Conservation (phyloP, 2,329 filamentous ascomycete species). For the Tolypocladium amazonense region DNA sequence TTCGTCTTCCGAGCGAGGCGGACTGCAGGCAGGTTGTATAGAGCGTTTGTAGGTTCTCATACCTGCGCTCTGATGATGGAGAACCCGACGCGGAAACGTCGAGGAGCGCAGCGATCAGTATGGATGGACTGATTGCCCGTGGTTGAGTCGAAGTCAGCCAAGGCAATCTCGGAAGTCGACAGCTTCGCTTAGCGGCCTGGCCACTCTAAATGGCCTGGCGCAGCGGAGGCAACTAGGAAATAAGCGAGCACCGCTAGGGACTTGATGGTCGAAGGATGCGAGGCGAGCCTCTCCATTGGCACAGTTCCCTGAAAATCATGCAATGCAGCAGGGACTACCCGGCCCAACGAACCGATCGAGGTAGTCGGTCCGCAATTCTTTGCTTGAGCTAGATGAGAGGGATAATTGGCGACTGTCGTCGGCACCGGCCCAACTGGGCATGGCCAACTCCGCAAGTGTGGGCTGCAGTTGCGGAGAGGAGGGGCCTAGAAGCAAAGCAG, state of each 20-base stretch:
- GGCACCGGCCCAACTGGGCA: not conserved
- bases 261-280: not conserved
- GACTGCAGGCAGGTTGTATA: not conserved
- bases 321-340: not conserved
- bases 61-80: too few species aligned
- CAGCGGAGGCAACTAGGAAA: not conserved
- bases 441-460: not conserved
- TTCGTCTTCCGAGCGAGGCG: not conserved
- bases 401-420: not conserved
- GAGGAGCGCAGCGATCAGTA: too few species aligned
- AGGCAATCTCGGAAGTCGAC: not conserved
- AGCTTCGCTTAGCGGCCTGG: not conserved
- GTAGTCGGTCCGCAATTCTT: not conserved
- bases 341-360: not conserved
- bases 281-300: not conserved
- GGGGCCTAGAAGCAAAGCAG: not conserved
- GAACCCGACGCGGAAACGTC: too few species aligned
- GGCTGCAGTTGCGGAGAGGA: not conserved
- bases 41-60: not conserved
- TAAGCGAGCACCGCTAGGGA: not conserved
- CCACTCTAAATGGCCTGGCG: not conserved
- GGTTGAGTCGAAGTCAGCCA: not conserved
- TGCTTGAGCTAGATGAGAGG: not conserved
- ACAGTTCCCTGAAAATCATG: not conserved
- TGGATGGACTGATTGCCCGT: not conserved